Evolutionary conservation across 2,329 filamentous ascomycete species (phyloP).

Genomic region (Fusarium sacchari): DNA sequence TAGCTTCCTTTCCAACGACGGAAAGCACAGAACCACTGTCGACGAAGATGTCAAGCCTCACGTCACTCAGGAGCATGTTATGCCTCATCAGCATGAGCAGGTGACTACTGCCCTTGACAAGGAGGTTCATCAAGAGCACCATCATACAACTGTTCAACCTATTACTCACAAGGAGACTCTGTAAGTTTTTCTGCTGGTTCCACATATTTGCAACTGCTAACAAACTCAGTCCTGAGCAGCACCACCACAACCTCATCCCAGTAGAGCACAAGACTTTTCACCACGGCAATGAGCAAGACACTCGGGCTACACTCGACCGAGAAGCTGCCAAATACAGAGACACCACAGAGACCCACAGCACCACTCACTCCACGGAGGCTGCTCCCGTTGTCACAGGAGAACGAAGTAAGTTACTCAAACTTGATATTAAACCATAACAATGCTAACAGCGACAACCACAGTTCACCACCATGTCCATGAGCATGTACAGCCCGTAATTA

Average conservation of each 20-base stretch:
- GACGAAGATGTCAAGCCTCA: conserved; percentile 71
- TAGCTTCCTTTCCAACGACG: conserved; percentile 68
- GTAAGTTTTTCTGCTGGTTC: conserved; percentile 50
- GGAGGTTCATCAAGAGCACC: conserved; percentile 77
- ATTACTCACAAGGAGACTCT: conserved; percentile 54
- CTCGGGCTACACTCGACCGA: conserved; percentile 57
- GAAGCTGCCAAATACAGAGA: conserved; percentile 56
- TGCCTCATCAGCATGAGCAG: conserved; percentile 70
- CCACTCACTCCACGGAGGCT: conserved; percentile 41
- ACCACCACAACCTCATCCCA: conserved; percentile 66
- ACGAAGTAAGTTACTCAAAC: conserved; percentile 20
- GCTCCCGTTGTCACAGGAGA: conserved; percentile 45
- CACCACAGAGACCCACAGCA: conserved; percentile 43
- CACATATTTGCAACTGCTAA: not conserved
- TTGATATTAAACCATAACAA: not conserved
- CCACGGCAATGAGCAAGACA: conserved; percentile 65
- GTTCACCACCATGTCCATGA: conserved; percentile 65
- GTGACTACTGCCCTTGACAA: conserved; percentile 70
- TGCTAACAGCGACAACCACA: not conserved
- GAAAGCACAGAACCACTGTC: conserved; percentile 76
- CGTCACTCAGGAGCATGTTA: conserved; percentile 69
- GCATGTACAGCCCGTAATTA: conserved; percentile 75
- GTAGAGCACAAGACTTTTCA: conserved; percentile 70
- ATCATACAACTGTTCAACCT: conserved; percentile 76
- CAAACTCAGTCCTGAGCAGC: conserved; percentile 63